Percentiles rank a stretch among this genome's conserved stretches.
Evolutionary conservation across 495 filamentous ascomycete genomes (phyloP).

Genomic region (Trichoderma erinaceum): DNA sequence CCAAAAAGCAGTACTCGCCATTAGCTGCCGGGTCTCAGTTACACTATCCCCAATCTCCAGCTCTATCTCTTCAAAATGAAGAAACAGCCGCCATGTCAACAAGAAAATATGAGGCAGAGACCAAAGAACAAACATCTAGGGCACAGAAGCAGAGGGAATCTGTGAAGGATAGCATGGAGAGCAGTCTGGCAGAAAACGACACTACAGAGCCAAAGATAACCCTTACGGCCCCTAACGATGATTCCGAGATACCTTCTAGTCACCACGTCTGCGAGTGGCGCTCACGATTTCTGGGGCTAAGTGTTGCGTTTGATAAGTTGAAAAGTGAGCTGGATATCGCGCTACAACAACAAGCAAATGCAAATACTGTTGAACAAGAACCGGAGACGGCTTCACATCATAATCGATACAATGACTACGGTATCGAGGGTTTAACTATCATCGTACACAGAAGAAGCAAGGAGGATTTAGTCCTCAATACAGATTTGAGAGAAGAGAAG

Average conservation of each 20-base stretch:
- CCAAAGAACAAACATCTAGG: background rate
- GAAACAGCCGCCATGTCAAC: background rate
- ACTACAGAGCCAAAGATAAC: background rate
- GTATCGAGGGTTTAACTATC: slow-evolving; percentile 40
- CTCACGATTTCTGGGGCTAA: slow-evolving; percentile 25
- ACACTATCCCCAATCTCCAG: background rate
- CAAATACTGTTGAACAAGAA: slow-evolving; percentile 18
- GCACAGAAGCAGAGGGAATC: background rate
- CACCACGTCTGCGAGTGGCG: slow-evolving; percentile 34
- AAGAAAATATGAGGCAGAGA: background rate
- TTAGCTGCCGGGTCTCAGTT: background rate
- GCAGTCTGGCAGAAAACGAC: background rate
- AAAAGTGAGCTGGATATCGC: slow-evolving; percentile 21
- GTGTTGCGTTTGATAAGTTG: slow-evolving; percentile 26
- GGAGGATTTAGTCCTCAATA: slow-evolving; percentile 43
- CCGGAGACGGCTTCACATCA: background rate
- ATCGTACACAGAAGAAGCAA: slow-evolving; percentile 38
- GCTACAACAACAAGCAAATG: background rate
- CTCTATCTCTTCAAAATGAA: background rate
- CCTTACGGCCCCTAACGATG: background rate
- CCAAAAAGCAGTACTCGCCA: background rate
- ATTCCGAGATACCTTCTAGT: slow-evolving; percentile 14
- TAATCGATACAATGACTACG: slow-evolving; percentile 25
- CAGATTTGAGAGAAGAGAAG: slow-evolving; percentile 28
- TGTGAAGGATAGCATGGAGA: background rate